Percentiles rank a stretch among this genome's conserved stretches.
Conservation (phyloP, 176 grass and related monocot genomes). For the Bolboschoenus planiculmis region DNA sequence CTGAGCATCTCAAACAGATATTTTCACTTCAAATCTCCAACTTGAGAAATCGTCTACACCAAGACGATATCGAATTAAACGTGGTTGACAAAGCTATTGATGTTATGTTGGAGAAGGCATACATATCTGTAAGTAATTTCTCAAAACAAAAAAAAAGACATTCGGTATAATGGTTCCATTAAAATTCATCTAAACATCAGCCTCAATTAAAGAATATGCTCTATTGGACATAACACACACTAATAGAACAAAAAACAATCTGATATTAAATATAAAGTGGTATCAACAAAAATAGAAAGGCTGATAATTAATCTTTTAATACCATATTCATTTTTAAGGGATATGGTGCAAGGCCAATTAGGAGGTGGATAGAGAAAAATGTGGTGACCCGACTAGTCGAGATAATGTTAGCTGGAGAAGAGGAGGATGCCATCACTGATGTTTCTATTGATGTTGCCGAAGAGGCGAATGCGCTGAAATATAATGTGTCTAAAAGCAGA, state of each 20-base stretch:
- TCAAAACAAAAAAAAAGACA: background rate
- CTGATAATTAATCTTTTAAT: background rate
- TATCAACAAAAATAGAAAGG: background rate
- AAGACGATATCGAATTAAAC: slow-evolving; percentile 15
- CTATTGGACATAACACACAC: background rate
- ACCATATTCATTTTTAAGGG: background rate
- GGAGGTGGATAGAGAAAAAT: slow-evolving; percentile 27
- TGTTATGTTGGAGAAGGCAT: slow-evolving; percentile 10
- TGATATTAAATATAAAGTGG: background rate
- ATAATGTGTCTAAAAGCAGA: slow-evolving; percentile 3
- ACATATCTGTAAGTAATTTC: slow-evolving; percentile 14
- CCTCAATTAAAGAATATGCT: background rate
- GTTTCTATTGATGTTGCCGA: slow-evolving; percentile 2
- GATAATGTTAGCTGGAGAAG: slow-evolving; percentile 22
- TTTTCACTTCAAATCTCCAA: slow-evolving; percentile 13
- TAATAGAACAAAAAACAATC: background rate
- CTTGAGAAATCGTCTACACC: slow-evolving; percentile 4
- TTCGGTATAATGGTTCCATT: background rate
- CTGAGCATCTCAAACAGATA: slow-evolving; percentile 21
- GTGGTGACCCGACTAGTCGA: slow-evolving; percentile 18
- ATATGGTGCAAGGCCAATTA: slow-evolving; percentile 21
- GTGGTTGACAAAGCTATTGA: background rate
- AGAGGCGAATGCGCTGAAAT: background rate
- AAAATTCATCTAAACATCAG: background rate
- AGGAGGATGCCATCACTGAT: background rate